Base-by-base conservation (phyloP, 805 yeast genomes). In the Candida silvatica region DNA sequence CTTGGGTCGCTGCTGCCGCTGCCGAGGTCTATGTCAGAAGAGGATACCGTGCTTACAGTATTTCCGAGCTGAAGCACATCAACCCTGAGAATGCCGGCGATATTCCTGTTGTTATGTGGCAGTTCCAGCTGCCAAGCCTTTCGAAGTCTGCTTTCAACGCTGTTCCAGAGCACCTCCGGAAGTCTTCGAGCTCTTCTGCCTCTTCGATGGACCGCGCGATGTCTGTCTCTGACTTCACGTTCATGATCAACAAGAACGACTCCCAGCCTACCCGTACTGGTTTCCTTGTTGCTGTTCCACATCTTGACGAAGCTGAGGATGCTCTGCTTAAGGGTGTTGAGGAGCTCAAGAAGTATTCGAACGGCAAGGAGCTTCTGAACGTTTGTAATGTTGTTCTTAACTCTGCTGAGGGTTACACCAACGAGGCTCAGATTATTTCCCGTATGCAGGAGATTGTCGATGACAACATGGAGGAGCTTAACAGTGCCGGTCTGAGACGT, bases 21-120 rank as follows among this genome's bases (percentile, higher is more conserved):
- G 86, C 95, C 31, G 97, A 92, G 62, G 95, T 92, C 39, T 92
- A 92, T 60, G 80, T 88, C 40, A 81, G 97, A 59, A 81, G 98
- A 59, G 94, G 97, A 30, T 92, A 88, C 68, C 78, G 97, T 53
- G 97, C 97, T 26, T 92, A 94, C 64, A 80, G 86, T 27, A 80
- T 92, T 42, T 80, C 84, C 37, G 81, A 79, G 43, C 72, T 94
- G 36, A 63, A 66, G 36, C 84, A 85, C 52, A 74, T 70, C 43
- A 62, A 64, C 48, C 56, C 65, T 23, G 40, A 45, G 18, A 67
- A 60, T 36, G 68, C 72, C 37, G 47, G 59, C 17, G 71, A 67
- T 6, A 62, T 64, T 29, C 94, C 97, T 27, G 71, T 82, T 37
- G 72, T 87, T 42, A 80, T 84, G 44, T 88, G 95, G 95, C 74